phyloP scores from a whole-genome alignment of 208 protist genomes.

The Sergeia podlipaevii region DNA sequence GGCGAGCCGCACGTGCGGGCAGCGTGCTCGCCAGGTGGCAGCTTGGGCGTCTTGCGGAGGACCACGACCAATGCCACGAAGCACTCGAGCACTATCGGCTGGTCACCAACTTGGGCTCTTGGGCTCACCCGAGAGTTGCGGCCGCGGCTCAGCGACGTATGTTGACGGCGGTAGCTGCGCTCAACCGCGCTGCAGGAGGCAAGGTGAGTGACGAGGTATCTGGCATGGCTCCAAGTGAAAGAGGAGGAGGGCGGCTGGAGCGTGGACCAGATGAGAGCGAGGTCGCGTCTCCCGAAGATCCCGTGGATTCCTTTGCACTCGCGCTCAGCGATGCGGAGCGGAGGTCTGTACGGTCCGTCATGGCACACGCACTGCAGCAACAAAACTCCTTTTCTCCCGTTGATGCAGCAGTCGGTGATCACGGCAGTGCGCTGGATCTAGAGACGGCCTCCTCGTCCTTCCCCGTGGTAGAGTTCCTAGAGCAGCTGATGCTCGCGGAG shows the following conservation, averaged over 20 bases:
- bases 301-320: background rate
- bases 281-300: background rate
- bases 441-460: constrained; percentile 9
- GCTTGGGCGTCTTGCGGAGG: constrained; percentile 26
- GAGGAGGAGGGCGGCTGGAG: background rate
- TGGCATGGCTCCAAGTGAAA: background rate
- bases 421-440: constrained; percentile 8
- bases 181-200: background rate
- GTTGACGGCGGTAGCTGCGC: constrained; percentile 11
- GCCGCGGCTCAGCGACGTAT: constrained; percentile 4
- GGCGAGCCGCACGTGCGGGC: constrained; percentile 8
- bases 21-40: constrained; percentile 72
- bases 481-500: constrained; percentile 49
- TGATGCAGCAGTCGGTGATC: too few relatives aligned
- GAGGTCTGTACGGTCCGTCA: constrained; percentile 5
- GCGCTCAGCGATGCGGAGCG: constrained; percentile 12
- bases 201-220: background rate
- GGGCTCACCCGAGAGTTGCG: constrained; percentile 16
- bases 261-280: background rate
- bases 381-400: too few relatives aligned
- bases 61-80: constrained; percentile 23
- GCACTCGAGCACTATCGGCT: constrained; percentile 36
- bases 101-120: constrained; percentile 37
- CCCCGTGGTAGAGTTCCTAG: constrained; percentile 39
- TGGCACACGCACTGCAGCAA: background rate